Base-by-base conservation (phyloP, 106 monocot species). In the Dioscorea zingiberensis region DNA sequence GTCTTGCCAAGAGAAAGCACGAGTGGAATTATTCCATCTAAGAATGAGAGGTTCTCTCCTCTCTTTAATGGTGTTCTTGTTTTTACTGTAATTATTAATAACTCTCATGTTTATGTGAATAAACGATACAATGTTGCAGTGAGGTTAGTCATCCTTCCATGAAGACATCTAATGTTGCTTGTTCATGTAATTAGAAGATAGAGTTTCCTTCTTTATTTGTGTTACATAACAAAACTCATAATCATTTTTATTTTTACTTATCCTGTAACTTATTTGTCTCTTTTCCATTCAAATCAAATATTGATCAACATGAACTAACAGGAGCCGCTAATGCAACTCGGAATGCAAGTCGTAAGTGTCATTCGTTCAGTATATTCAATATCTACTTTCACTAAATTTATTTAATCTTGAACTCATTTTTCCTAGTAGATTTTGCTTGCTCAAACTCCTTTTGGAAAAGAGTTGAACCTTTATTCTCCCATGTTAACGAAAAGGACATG, bases 221-320 rank as follows among this genome's bases (percentile, higher is more conserved):
- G 2, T 10, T 6, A 38, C 10, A 10, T 38, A 6, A 38, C 6
- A 38, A 10, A 6, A 38, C 38, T 38, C 9, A 6, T 38, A 38
- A 38, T 6, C 38, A 38, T 38, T 38, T 6, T 38, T 38, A 8
- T 38, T 10, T 38, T 38, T 1, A 38, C 38, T 38, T 58, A 23
- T 22, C 5, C 51, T 19, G 11, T 56, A n/a, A n/a, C 9, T 55
- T 27, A 58, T 69, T n/a, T n/a, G n/a, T n/a, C n/a, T 32, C 3
- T 30, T 2, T n/a, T 74, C 16, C 60, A 97, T 91, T 71, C 58
- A 88, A 89, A 78, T 66, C 57, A 62, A 79, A 89, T 44, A 86
- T 86, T 86, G 95, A 95, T 71, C 71, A 62, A 5, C 85, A 88
- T 64, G 97, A 97, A 69, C 73, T 97, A 23, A 27, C 86, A 69